Percentiles rank a stretch among this genome's conserved stretches.
Conservation (phyloP, 2,329 filamentous ascomycete species). For the Dactylellina drechsleri region DNA sequence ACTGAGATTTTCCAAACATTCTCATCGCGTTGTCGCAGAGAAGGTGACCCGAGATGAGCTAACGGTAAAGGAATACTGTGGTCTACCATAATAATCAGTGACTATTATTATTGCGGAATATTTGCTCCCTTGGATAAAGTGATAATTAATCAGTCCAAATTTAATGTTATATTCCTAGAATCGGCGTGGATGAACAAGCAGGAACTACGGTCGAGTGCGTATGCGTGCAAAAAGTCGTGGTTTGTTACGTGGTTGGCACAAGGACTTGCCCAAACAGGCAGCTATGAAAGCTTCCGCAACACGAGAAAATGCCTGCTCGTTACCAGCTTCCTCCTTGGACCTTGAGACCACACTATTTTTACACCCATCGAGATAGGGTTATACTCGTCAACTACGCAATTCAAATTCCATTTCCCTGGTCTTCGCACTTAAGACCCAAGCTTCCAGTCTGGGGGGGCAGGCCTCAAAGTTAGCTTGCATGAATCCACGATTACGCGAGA, state of each 20-base stretch:
- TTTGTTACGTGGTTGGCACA: conserved; percentile 9
- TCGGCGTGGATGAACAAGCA: too few relatives aligned
- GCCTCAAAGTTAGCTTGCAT: background rate
- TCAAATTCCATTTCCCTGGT: background rate
- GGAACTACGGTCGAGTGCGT: too few relatives aligned
- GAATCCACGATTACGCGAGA: conserved; percentile 5
- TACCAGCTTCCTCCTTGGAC: conserved; percentile 22
- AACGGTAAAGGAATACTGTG: too few relatives aligned
- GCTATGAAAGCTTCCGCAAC: conserved; percentile 5
- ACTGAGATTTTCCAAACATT: background rate
- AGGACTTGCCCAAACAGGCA: conserved; percentile 28
- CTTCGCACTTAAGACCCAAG: background rate
- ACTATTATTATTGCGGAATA: too few relatives aligned
- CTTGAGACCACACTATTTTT: conserved; percentile 2
- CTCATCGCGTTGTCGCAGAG: conserved; percentile 25
- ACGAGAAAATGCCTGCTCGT: conserved; percentile 5
- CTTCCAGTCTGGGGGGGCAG: background rate
- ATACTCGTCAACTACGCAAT: conserved; percentile 16
- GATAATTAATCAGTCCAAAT: too few relatives aligned
- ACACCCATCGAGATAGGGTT: background rate
- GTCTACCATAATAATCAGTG: too few relatives aligned
- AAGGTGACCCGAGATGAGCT: conserved; percentile 21
- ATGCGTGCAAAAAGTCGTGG: background rate
- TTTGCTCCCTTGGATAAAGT: too few relatives aligned
- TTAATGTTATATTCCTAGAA: too few relatives aligned